Conservation (phyloP, 805 yeast species). For the Saturnispora mendoncae region DNA sequence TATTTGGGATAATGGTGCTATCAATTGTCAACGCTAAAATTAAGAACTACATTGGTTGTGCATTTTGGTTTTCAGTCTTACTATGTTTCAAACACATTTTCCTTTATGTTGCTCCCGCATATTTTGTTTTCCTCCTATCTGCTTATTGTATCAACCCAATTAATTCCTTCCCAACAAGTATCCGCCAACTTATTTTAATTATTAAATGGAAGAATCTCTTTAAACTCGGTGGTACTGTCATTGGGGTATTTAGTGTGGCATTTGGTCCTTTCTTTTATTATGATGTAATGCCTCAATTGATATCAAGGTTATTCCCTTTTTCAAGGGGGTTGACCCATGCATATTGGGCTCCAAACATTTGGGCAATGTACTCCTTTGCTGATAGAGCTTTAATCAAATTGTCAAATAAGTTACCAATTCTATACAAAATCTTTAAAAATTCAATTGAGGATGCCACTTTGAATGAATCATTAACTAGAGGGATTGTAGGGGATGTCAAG, state of each 20-base stretch:
- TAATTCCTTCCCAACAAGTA: conserved; percentile 22
- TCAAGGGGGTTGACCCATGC: conserved; percentile 95
- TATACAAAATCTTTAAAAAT: conserved; percentile 12
- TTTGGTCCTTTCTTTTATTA: conserved; percentile 70
- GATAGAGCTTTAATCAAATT: conserved; percentile 61
- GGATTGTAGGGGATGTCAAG: conserved; percentile 84
- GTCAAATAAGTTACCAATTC: conserved; percentile 12
- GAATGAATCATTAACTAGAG: conserved; percentile 46
- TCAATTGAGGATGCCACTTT: neutral
- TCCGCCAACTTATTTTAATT: conserved; percentile 13
- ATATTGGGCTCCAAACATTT: conserved; percentile 97
- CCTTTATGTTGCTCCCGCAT: conserved; percentile 89
- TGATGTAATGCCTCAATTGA: conserved; percentile 53
- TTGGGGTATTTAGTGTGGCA: conserved; percentile 53
- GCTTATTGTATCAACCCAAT: conserved; percentile 51
- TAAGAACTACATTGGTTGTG: conserved; percentile 49
- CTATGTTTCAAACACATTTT: conserved; percentile 93
- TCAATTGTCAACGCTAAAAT: conserved; percentile 65
- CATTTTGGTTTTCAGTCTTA: conserved; percentile 60
- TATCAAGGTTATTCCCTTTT: conserved; percentile 78
- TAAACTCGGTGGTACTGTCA: conserved; percentile 55
- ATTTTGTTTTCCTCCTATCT: conserved; percentile 68
- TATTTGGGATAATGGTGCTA: conserved; percentile 74
- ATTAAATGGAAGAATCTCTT: conserved; percentile 49
- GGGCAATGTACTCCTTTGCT: conserved; percentile 86